phyloP scores from a whole-genome alignment of 148 eudicot genomes.

The Drosera capensis region DNA sequence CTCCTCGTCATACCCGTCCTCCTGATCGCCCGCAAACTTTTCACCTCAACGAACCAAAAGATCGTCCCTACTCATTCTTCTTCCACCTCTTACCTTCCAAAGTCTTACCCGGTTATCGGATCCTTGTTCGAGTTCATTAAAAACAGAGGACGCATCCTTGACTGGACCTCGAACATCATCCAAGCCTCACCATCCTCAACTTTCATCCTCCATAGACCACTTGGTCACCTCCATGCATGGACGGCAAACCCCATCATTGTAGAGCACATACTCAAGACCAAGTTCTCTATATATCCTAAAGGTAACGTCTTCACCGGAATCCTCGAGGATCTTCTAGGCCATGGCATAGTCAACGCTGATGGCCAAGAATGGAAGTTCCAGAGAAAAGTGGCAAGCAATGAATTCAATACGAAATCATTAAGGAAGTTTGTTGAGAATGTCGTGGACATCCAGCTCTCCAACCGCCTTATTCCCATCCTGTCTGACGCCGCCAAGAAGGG shows the following conservation, averaged over 20 bases:
- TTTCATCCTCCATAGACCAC: constrained; percentile 5
- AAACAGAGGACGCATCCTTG: neutral
- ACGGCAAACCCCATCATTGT: constrained; percentile 19
- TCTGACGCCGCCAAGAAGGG: constrained; percentile 4
- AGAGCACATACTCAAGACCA: constrained; percentile 20
- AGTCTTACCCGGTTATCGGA: constrained; percentile 12
- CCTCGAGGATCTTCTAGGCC: constrained; percentile 23
- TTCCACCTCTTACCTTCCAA: constrained; percentile 5
- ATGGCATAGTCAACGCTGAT: constrained; percentile 35
- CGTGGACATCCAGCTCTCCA: constrained; percentile 27
- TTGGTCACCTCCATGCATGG: constrained; percentile 2
- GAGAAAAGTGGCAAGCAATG: constrained; percentile 28
- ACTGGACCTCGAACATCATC: constrained; percentile 11
- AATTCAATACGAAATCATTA: constrained; percentile 31
- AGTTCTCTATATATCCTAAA: constrained; percentile 17
- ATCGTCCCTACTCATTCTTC: neutral
- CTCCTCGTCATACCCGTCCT: too few species aligned
- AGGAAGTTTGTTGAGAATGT: constrained; percentile 26
- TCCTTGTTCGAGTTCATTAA: constrained; percentile 5
- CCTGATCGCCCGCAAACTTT: too few species aligned
- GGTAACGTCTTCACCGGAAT: constrained; percentile 5
- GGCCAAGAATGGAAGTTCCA: constrained; percentile 42
- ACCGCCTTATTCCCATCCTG: constrained; percentile 25
- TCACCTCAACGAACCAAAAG: too few species aligned
- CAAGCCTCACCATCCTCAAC: constrained; percentile 9